These are phyloP conservation scores for Neurospora sp. DNA, from an alignment of 495 filamentous ascomycete genomes.

Conservation along the genomic window DNA sequence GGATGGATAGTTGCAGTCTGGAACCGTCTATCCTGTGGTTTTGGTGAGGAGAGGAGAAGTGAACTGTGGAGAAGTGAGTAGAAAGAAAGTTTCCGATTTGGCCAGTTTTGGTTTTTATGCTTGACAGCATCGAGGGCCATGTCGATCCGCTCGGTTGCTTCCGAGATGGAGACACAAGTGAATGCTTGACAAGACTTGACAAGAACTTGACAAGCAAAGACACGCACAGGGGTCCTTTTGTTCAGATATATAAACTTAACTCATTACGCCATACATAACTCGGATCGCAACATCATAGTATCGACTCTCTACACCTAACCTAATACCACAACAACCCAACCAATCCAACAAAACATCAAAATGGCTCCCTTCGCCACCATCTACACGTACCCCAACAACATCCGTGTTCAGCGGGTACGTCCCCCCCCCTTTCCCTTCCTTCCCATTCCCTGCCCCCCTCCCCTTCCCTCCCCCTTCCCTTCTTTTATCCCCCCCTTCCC, in stretches of 20 bases:
- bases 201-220: not conserved
- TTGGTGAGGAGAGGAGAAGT: not conserved
- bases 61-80: not conserved
- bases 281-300: not conserved
- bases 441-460: not conserved
- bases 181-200: not conserved
- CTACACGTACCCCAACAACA: constrained; percentile 36
- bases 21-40: not conserved
- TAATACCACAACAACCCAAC: not conserved
- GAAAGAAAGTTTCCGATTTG: not conserved
- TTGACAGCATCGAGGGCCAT: not conserved
- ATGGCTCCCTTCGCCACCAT: constrained; percentile 49
- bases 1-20: not conserved
- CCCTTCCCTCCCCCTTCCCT: not conserved
- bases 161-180: not conserved
- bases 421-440: not conserved
- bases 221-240: not conserved
- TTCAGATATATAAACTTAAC: not conserved
- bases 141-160: not conserved
- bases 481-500: not conserved
- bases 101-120: not conserved
- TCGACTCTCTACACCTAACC: not conserved
- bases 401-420: constrained; percentile 39
- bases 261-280: not conserved
- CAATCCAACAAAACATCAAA: not conserved